phyloP scores from a whole-genome alignment of 1,139 yeast genomes.

The Lodderomyces pseudojiufengensis region DNA sequence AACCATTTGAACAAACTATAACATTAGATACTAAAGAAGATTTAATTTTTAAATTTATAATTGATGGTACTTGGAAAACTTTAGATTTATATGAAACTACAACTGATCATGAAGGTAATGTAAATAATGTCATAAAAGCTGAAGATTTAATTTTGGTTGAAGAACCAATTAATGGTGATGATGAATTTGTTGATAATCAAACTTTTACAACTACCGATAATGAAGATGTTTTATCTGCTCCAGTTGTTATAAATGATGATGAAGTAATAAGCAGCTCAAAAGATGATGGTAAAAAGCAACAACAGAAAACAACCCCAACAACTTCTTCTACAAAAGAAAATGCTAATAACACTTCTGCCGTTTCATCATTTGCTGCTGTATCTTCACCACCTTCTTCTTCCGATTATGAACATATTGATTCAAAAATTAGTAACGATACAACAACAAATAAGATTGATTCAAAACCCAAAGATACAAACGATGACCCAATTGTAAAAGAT shows the following conservation, averaged over 20 bases:
- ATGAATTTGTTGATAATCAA: slow-evolving; percentile 1
- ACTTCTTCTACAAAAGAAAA: slow-evolving; percentile 1
- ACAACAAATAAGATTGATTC: slow-evolving; percentile 12
- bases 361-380: slow-evolving; percentile 43
- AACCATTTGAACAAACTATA: slow-evolving; percentile 13
- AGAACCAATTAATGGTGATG: slow-evolving; percentile 1
- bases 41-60: slow-evolving; percentile 34
- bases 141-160: slow-evolving; percentile 21
- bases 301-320: slow-evolving; percentile 5
- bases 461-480: slow-evolving; percentile 6
- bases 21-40: slow-evolving; percentile 21
- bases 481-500: no score
- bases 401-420: slow-evolving; percentile 18
- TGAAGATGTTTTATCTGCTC: neutral
- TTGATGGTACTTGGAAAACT: slow-evolving; percentile 34
- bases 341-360: slow-evolving; percentile 25
- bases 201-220: no score
- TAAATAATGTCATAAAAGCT: slow-evolving; percentile 33
- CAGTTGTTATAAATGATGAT: slow-evolving; percentile 3
- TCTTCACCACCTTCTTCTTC: slow-evolving; percentile 21
- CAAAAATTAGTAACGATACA: slow-evolving; percentile 7
- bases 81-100: slow-evolving; percentile 23
- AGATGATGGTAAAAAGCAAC: slow-evolving; percentile 10
- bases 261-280: slow-evolving; percentile 1
- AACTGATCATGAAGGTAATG: slow-evolving; percentile 35